phyloP scores from a whole-genome alignment of 805 yeast genomes.

The Pichia cabralensis region DNA sequence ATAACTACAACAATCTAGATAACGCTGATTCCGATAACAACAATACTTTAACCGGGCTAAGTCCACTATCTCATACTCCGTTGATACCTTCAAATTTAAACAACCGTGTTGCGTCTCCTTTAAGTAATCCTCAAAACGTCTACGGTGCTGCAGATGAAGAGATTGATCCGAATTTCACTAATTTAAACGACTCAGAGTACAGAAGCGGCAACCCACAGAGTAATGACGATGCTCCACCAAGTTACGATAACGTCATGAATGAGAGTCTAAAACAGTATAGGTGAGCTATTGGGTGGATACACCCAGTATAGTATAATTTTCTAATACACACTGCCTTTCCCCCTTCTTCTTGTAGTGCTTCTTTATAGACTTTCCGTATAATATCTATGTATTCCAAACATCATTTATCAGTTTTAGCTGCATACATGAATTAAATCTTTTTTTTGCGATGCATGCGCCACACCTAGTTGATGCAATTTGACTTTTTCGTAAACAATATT shows the following conservation, averaged over 20 bases:
- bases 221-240: too few relatives aligned
- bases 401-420: too few relatives aligned
- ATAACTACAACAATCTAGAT: background rate
- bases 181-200: slow-evolving; percentile 13
- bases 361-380: too few relatives aligned
- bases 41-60: slow-evolving; percentile 17
- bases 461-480: too few relatives aligned
- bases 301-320: background rate
- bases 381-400: too few relatives aligned
- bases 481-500: too few relatives aligned
- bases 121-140: background rate
- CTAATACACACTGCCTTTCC: background rate
- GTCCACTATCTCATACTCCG: slow-evolving; percentile 16
- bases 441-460: too few relatives aligned
- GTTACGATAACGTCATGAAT: slow-evolving; percentile 27
- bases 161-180: background rate
- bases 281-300: too few relatives aligned
- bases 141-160: slow-evolving; percentile 6
- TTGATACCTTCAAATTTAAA: slow-evolving; percentile 1
- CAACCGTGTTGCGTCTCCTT: slow-evolving; percentile 1
- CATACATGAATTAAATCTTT: too few relatives aligned
- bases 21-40: slow-evolving; percentile 6
- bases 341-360: background rate
- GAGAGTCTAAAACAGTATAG: slow-evolving; percentile 23
- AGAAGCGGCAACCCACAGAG: too few relatives aligned